Evolutionary conservation across 83 land plant genomes (phyloP).

Genomic region (Picea abies): DNA sequence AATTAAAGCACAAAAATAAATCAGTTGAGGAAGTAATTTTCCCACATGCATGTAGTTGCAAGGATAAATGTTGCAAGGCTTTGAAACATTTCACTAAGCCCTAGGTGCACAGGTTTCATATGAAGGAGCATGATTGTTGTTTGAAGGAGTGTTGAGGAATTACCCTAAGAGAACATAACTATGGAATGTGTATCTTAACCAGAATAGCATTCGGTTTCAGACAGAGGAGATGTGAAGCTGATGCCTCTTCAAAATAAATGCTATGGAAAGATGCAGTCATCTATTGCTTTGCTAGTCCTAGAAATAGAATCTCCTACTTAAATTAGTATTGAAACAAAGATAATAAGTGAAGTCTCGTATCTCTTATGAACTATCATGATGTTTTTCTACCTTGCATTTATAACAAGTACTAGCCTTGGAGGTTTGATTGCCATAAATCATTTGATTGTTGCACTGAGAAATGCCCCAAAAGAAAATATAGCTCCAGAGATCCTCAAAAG

Average conservation of each 20-base stretch:
- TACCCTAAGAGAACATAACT: slow-evolving; percentile 95
- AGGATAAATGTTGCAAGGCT: too few relatives aligned
- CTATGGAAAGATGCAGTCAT: too few relatives aligned
- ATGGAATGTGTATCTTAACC: slow-evolving; percentile 96
- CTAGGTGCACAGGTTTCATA: too few relatives aligned
- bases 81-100: too few relatives aligned
- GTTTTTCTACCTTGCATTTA: slow-evolving; percentile 95
- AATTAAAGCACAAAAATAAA: too few relatives aligned
- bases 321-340: slow-evolving; percentile 80
- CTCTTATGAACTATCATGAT: slow-evolving; percentile 92
- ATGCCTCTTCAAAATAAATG: too few relatives aligned
- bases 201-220: slow-evolving; percentile 23
- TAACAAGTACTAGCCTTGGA: slow-evolving; percentile 83
- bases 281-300: too few relatives aligned
- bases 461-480: slow-evolving; percentile 61
- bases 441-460: slow-evolving; percentile 65
- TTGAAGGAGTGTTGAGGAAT: slow-evolving; percentile 85
- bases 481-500: slow-evolving; percentile 68
- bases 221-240: too few relatives aligned
- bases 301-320: too few relatives aligned
- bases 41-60: too few relatives aligned
- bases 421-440: slow-evolving; percentile 70
- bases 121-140: slow-evolving; percentile 27
- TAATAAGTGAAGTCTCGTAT: slow-evolving; percentile 94
- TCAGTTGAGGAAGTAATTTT: too few relatives aligned